Conservation (phyloP, 225 moss, liverwort and hornwort genomes). For the Physcomitrium patens region DNA sequence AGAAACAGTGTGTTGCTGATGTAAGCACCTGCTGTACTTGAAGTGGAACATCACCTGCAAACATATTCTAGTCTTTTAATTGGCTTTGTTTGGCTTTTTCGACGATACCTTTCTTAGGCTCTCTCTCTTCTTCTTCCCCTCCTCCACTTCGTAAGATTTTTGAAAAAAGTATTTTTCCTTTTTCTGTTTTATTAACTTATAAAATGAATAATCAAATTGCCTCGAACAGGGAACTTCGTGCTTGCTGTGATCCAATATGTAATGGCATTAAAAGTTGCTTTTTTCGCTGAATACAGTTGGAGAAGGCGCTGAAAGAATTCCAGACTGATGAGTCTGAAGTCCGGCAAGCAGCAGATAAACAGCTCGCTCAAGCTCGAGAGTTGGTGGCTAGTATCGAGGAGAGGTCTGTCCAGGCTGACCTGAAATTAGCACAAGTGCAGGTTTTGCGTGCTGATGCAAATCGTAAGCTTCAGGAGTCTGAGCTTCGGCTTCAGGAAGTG, state of each 20-base stretch:
- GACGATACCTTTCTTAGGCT: neutral
- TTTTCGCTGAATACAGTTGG: conserved; percentile 56
- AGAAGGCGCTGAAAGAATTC: conserved; percentile 86
- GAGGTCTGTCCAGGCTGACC: conserved; percentile 78
- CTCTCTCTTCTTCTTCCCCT: neutral
- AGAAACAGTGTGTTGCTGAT: conserved; percentile 89
- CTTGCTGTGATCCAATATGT: neutral
- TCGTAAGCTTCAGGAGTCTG: conserved; percentile 83
- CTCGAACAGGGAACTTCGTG: neutral
- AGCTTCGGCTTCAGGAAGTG: conserved; percentile 79
- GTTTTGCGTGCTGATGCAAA: conserved; percentile 85
- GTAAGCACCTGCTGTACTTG: conserved; percentile 57
- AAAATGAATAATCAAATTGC: no score
- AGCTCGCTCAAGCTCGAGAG: conserved; percentile 76
- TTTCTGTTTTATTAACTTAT: no score
- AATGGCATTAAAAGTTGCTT: neutral
- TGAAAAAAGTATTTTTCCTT: no score
- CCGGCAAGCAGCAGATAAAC: conserved; percentile 84
- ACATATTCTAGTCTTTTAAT: neutral
- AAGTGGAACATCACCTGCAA: conserved; percentile 8
- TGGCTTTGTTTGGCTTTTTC: neutral
- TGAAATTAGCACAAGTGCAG: conserved; percentile 82
- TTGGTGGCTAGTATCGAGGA: conserved; percentile 79
- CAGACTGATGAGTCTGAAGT: conserved; percentile 77
- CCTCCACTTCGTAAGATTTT: neutral